Evolutionary conservation across 768 basidiomycete genomes (phyloP).

Genomic region (Russula brevipes): DNA sequence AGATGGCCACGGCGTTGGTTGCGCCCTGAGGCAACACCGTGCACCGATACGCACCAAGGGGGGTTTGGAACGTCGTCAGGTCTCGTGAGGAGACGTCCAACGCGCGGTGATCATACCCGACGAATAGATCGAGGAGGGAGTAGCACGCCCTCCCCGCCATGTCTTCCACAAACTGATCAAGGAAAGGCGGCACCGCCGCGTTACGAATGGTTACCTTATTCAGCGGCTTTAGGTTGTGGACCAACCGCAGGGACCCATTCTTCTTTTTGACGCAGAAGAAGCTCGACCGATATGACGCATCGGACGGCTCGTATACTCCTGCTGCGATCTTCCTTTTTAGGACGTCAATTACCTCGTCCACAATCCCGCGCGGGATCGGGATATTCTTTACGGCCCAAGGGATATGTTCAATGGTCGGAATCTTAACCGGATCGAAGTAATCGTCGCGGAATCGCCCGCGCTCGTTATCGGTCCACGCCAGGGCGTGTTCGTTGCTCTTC

Average conservation of each 20-base stretch:
- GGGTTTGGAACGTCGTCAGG: no score
- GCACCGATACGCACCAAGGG: no score
- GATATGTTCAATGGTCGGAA: not conserved
- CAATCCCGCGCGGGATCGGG: not conserved
- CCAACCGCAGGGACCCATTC: slow-evolving; percentile 17
- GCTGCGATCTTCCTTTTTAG: no score
- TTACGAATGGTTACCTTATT: slow-evolving; percentile 27
- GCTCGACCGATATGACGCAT: not conserved
- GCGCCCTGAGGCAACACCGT: no score
- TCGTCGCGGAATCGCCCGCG: not conserved
- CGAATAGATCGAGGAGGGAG: no score
- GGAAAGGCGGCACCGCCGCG: slow-evolving; percentile 12
- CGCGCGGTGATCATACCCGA: not conserved
- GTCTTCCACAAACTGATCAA: no score
- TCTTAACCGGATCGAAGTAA: not conserved
- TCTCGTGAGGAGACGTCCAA: no score
- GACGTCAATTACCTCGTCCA: not conserved
- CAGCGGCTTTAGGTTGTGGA: slow-evolving; percentile 28
- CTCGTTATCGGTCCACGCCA: not conserved
- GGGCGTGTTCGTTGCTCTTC: not conserved
- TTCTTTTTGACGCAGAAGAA: slow-evolving; percentile 26
- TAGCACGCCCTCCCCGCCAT: no score
- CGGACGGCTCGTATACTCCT: no score
- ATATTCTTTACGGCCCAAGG: not conserved
- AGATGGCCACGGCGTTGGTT: no score